Evolutionary conservation across 441 rosid species (phyloP), one percentile per base, ranked within the genome.

Genomic region (Capsella rubella): DNA sequence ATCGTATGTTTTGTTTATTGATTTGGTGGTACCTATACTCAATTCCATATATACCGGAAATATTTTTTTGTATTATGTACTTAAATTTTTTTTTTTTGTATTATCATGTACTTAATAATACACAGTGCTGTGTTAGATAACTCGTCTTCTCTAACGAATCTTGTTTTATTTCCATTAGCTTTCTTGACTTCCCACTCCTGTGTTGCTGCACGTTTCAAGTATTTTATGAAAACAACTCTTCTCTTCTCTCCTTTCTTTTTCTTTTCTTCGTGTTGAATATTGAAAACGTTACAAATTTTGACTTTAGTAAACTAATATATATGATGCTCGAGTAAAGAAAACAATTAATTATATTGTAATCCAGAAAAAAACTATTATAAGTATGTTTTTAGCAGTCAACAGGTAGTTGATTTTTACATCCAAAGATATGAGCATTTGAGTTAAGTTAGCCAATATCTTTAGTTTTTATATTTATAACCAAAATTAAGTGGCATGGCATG

Each of bases 141-240:
- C 53, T 8, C 53, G 27, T 49, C 12, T 5, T 47, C 25, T 21
- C 25, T 15, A 3, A 21, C 64, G 31, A 69, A 69, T 62, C 64
- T 69, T 61, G 29, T 10, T 21, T 21, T 59, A 18, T 42, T 60
- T 52, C 55, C 25, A 42, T 61, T 21, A 34, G 27, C 29, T 12
- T 34, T 52, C 34, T 45, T 75, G 57, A 68, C 58, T 75, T 45
- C 34, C 39, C 47, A 31, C 42, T 34, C 2, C 37, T 34, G 37
- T 12, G 15, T 68, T 67, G 7, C 61, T 68, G 64, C 74, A 63
- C 70, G 74, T 75, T 67, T 54, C 9, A 31, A 54, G 10, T 28
- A 11, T 15, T 28, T 27, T 4, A 39, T 15, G 11, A 10, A 46
- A 10, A 46, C 18, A 73, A n/a, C 25, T 16, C 40, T 53, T 37